These are phyloP conservation scores for Gaillardinia entomophila DNA, from an alignment of 805 yeast genomes.

Conservation along the genomic window DNA sequence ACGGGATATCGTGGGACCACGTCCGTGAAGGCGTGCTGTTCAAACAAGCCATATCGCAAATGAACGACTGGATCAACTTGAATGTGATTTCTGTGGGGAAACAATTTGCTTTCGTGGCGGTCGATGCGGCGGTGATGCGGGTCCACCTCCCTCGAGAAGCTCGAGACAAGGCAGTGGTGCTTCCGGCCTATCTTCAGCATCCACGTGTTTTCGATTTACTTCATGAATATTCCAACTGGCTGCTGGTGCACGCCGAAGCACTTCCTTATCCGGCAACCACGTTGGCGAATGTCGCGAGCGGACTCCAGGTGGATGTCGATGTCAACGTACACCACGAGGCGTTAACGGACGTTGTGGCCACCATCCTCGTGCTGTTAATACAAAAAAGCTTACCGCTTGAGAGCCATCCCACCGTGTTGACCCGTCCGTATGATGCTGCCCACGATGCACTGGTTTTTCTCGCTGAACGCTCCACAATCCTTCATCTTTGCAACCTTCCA, in stretches of 20 bases:
- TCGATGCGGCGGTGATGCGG: slow-evolving; percentile 64
- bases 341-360: too few relatives aligned
- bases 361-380: slow-evolving; percentile 41
- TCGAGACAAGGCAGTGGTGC: slow-evolving; percentile 61
- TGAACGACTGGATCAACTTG: slow-evolving; percentile 48
- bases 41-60: slow-evolving; percentile 52
- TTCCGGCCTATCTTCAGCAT: slow-evolving; percentile 72
- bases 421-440: slow-evolving; percentile 71
- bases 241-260: slow-evolving; percentile 50
- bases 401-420: slow-evolving; percentile 50
- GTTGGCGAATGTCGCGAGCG: slow-evolving; percentile 39
- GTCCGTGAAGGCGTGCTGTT: slow-evolving; percentile 54
- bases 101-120: slow-evolving; percentile 62
- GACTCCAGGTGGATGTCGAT: slow-evolving; percentile 38
- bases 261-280: slow-evolving; percentile 28
- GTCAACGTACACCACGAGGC: too few relatives aligned
- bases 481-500: slow-evolving; percentile 76
- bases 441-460: slow-evolving; percentile 65
- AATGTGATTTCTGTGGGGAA: slow-evolving; percentile 33
- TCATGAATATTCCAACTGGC: slow-evolving; percentile 71
- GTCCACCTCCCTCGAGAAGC: slow-evolving; percentile 80
- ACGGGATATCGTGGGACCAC: slow-evolving; percentile 56
- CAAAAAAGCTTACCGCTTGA: slow-evolving; percentile 45
- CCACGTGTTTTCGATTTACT: slow-evolving; percentile 73
- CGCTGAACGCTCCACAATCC: slow-evolving; percentile 68